Evolutionary conservation across 164 flowering plant species (phyloP).

Genomic region (Protea cynaroides): DNA sequence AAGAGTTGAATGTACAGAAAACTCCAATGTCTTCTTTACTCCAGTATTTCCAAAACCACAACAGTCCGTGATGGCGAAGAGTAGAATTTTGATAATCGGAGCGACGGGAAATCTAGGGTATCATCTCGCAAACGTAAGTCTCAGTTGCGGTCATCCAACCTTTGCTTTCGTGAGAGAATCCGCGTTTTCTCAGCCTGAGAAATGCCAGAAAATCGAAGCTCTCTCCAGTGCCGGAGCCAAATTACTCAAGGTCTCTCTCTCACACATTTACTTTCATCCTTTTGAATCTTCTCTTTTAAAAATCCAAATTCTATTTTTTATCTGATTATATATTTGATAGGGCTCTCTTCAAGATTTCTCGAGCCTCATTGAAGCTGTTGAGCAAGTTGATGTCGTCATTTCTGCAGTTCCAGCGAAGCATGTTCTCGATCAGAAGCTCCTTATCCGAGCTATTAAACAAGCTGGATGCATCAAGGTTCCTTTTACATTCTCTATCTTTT

Average conservation of each 20-base stretch:
- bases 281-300: too few species aligned
- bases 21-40: too few species aligned
- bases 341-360: slow-evolving; percentile 62
- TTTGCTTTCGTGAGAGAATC: slow-evolving; percentile 53
- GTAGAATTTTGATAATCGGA: slow-evolving; percentile 51
- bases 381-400: slow-evolving; percentile 74
- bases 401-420: slow-evolving; percentile 55
- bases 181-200: slow-evolving; percentile 35
- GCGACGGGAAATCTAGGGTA: slow-evolving; percentile 68
- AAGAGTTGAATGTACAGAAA: too few species aligned
- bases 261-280: background rate
- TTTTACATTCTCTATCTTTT: too few species aligned
- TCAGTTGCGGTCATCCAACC: slow-evolving; percentile 47
- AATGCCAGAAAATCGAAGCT: slow-evolving; percentile 31
- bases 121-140: slow-evolving; percentile 51
- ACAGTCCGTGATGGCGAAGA: slow-evolving; percentile 5
- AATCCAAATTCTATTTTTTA: background rate
- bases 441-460: slow-evolving; percentile 50
- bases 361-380: slow-evolving; percentile 48
- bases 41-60: background rate
- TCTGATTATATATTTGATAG: slow-evolving; percentile 21
- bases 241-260: slow-evolving; percentile 36
- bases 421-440: slow-evolving; percentile 53
- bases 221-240: slow-evolving; percentile 50
- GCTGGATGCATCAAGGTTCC: slow-evolving; percentile 62